A percentile compares a stretch with the other conserved stretches of the same genome.
Conservation (phyloP, 2,329 filamentous ascomycete genomes). For the Lachnellula occidentalis region DNA sequence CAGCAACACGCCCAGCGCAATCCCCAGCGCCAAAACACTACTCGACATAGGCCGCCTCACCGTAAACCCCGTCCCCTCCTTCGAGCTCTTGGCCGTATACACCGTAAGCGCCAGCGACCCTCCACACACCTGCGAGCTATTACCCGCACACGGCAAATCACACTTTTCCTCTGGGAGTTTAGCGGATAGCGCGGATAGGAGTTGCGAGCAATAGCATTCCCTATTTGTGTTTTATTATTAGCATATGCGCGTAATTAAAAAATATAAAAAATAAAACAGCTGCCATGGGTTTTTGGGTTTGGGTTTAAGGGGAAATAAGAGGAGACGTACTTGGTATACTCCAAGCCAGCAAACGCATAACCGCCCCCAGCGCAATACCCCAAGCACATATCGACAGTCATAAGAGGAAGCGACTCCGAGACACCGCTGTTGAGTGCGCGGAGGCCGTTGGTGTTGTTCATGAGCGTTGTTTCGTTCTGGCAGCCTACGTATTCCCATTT, state of each 20-base stretch:
- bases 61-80: slow-evolving; percentile 14
- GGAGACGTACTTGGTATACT: slow-evolving; percentile 25
- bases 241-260: too few species aligned
- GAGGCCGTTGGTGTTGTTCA: slow-evolving; percentile 17
- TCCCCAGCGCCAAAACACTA: slow-evolving; percentile 21
- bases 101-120: slow-evolving; percentile 45
- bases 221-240: slow-evolving; percentile 31
- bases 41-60: slow-evolving; percentile 15
- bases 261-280: too few species aligned
- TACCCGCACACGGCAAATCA: slow-evolving; percentile 48
- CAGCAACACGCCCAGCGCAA: slow-evolving; percentile 21
- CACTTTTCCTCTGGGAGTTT: slow-evolving; percentile 45
- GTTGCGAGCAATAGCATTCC: slow-evolving; percentile 55
- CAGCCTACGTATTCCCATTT: slow-evolving; percentile 33
- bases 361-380: slow-evolving; percentile 14
- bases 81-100: slow-evolving; percentile 30
- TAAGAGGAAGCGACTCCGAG: slow-evolving; percentile 14
- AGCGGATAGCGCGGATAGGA: slow-evolving; percentile 41
- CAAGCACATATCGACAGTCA: slow-evolving; percentile 24
- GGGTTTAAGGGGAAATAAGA: not conserved
- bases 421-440: slow-evolving; percentile 19
- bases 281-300: not conserved
- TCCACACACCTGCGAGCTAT: slow-evolving; percentile 47
- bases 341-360: slow-evolving; percentile 24
- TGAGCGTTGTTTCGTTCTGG: slow-evolving; percentile 34